Evolutionary conservation across 345 rosid species (phyloP), one percentile per base, ranked within the genome.

Genomic region (Dimocarpus longan): DNA sequence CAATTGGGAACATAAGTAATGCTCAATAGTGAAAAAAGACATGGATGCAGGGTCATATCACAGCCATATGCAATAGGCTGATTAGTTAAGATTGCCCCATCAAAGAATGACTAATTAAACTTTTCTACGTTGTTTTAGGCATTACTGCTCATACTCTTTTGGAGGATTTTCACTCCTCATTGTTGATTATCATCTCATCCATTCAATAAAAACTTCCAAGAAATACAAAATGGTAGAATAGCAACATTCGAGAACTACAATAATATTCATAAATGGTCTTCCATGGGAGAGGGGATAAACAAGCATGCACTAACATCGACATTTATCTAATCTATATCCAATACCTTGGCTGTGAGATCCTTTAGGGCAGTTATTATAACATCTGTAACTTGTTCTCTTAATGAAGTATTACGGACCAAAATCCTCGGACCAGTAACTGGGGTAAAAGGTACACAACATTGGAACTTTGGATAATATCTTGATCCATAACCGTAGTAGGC

Each of bases 381-480:
- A 80, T 92, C 93, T 62, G 90, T 89, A 71, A 95, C 84, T 82
- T 95, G 93, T 78, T 91, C 92, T 90, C 85, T 92, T 77, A 77
- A 80, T 64, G 88, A 74, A 66, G 80, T 79, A 83, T 92, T 68
- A 37, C 96, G 96, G 63, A 90, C 66, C 70, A 95, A 75, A 80
- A 95, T 91, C 91, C 97, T 86, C 44, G 98, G 99, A 66, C 96
- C 99, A 81, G 99, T 87, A 48, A 95, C 98, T 0, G 98, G 99
- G 44, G 99, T 93, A 88, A 95, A 93, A 83, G 98, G 98, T 71
- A 95, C 97, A 88, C 99, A 95, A 39, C 92, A 92, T 80, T 95
- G 99, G 70, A 92, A 91, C 87, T 95, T 95, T 26, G 99, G 99
- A 86, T 95, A 95, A 82, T 93, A 93, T 89, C 93, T 86, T 74